phyloP scores from a whole-genome alignment of 345 rosid genomes.

The Populus euphratica region DNA sequence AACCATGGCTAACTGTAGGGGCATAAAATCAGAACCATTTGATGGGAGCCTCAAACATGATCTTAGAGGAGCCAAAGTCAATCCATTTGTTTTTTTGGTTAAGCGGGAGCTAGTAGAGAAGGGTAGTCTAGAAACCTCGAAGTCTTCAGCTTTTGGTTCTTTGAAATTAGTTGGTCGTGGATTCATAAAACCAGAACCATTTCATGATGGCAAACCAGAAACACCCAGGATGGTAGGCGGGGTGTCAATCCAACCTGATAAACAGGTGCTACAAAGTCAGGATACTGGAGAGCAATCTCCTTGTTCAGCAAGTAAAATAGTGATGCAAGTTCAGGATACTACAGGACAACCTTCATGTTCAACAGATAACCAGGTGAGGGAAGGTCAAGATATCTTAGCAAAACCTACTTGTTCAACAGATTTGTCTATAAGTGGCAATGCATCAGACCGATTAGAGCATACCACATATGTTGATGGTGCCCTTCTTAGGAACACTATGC shows the following conservation, averaged over 20 bases:
- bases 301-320: slow-evolving; percentile 3
- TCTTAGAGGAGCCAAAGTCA: slow-evolving; percentile 18
- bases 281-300: slow-evolving; percentile 4
- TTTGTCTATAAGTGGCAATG: slow-evolving; percentile 14
- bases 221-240: slow-evolving; percentile 8
- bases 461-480: slow-evolving; percentile 10
- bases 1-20: slow-evolving; percentile 21
- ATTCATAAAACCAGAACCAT: slow-evolving; percentile 52
- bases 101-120: slow-evolving; percentile 48
- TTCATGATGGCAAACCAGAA: slow-evolving; percentile 30
- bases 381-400: slow-evolving; percentile 5
- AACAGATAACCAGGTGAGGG: background rate
- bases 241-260: background rate
- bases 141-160: slow-evolving; percentile 21
- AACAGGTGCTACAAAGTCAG: slow-evolving; percentile 3
- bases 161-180: slow-evolving; percentile 27
- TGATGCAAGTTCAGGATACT: background rate
- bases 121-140: slow-evolving; percentile 17
- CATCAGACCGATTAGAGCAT: slow-evolving; percentile 15
- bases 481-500: slow-evolving; percentile 12
- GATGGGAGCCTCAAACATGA: slow-evolving; percentile 40
- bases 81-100: slow-evolving; percentile 9
- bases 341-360: background rate
- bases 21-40: slow-evolving; percentile 57
- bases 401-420: slow-evolving; percentile 27